Evolutionary conservation across 2,329 filamentous ascomycete species (phyloP).

Genomic region (Xylaria sp.): DNA sequence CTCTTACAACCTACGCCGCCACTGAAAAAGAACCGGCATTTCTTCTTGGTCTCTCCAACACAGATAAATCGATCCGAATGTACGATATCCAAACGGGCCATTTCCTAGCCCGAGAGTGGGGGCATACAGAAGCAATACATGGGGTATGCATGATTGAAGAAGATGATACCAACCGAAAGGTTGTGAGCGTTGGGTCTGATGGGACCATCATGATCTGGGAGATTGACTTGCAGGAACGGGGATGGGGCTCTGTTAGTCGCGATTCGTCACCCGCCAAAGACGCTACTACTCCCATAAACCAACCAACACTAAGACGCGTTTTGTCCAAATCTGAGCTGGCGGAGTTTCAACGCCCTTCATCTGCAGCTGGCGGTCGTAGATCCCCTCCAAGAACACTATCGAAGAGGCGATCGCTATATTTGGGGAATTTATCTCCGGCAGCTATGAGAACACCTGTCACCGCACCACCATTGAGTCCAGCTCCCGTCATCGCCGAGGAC

Average conservation of each 20-base stretch:
- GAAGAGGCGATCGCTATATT: constrained; percentile 59
- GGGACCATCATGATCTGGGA: constrained; percentile 84
- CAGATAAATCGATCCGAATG: constrained; percentile 91
- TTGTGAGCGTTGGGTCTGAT: constrained; percentile 79
- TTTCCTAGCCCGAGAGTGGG: constrained; percentile 88
- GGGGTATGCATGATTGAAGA: constrained; percentile 75
- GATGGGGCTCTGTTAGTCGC: constrained; percentile 50
- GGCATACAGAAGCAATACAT: constrained; percentile 92
- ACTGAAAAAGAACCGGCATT: constrained; percentile 64
- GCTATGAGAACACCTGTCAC: constrained; percentile 48
- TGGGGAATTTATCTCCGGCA: constrained; percentile 45
- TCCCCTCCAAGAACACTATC: constrained; percentile 62
- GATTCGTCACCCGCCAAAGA: constrained; percentile 62
- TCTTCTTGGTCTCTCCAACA: constrained; percentile 87
- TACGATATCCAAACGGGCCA: constrained; percentile 80
- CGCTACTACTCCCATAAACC: constrained; percentile 53
- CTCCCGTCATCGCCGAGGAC: constrained; percentile 49
- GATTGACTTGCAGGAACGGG: constrained; percentile 56
- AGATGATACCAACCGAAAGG: constrained; percentile 58
- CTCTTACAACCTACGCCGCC: constrained; percentile 68
- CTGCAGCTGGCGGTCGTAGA: constrained; percentile 50
- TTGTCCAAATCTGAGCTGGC: constrained; percentile 86
- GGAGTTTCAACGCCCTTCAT: constrained; percentile 68
- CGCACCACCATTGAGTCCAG: constrained; percentile 49
- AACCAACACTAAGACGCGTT: constrained; percentile 81